A percentile compares a stretch with the other conserved stretches of the same genome.
phyloP scores from a whole-genome alignment of 2,329 filamentous ascomycete species.

The Lasiodiplodia theobromae region DNA sequence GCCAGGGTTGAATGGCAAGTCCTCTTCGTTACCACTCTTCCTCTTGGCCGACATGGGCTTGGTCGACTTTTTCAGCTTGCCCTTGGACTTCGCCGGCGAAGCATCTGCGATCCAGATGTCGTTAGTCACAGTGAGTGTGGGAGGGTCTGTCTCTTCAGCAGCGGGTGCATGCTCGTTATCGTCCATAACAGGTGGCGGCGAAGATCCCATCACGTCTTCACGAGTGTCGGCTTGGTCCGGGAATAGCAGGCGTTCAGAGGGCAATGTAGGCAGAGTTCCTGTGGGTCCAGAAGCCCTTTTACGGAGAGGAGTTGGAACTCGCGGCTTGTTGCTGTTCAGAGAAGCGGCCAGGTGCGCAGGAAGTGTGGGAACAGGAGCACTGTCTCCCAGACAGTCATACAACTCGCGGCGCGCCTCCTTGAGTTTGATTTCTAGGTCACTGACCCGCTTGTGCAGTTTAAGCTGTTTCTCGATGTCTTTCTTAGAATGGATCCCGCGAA shows the following conservation, averaged over 20 bases:
- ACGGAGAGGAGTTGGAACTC: neutral
- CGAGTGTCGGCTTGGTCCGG: slow-evolving; percentile 35
- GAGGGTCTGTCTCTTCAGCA: neutral
- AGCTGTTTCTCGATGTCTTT: slow-evolving; percentile 65
- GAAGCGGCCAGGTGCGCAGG: slow-evolving; percentile 37
- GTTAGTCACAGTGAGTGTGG: slow-evolving; percentile 9
- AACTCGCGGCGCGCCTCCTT: slow-evolving; percentile 63
- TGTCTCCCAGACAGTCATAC: slow-evolving; percentile 51
- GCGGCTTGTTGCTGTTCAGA: slow-evolving; percentile 20
- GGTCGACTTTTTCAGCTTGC: slow-evolving; percentile 35
- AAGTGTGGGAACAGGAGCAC: slow-evolving; percentile 47
- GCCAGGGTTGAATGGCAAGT: slow-evolving; percentile 32
- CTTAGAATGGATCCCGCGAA: slow-evolving; percentile 60
- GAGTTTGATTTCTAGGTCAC: slow-evolving; percentile 66
- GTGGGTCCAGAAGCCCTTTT: slow-evolving; percentile 4
- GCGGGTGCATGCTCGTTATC: slow-evolving; percentile 10
- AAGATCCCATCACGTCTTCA: slow-evolving; percentile 13
- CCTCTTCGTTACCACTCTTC: slow-evolving; percentile 43
- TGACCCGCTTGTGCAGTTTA: slow-evolving; percentile 66
- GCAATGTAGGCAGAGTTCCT: slow-evolving; percentile 43
- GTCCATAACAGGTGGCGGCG: neutral
- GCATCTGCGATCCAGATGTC: slow-evolving; percentile 35
- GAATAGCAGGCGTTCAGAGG: slow-evolving; percentile 48
- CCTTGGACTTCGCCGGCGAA: slow-evolving; percentile 36
- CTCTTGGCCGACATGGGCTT: slow-evolving; percentile 44